Evolutionary conservation across 257 asterid species (phyloP).

Genomic region (Jaltomata sinuosa): DNA sequence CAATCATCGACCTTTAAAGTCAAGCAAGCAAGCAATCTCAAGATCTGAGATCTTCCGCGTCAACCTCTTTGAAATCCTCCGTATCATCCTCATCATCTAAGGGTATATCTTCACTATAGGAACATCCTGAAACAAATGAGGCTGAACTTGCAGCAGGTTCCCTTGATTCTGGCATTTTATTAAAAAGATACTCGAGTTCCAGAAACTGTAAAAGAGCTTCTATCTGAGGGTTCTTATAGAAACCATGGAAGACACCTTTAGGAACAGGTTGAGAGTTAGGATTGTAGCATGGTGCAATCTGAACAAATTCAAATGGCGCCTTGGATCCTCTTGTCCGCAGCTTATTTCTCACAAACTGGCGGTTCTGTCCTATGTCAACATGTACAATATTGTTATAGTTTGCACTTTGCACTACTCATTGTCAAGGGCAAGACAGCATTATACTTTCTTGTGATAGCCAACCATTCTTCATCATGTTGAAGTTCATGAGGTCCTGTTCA

Average conservation of each 20-base stretch:
- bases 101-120: conserved; percentile 52
- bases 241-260: conserved; percentile 11
- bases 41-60: background rate
- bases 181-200: conserved; percentile 58
- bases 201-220: conserved; percentile 60
- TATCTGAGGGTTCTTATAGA: conserved; percentile 26
- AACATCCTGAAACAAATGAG: conserved; percentile 13
- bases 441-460: conserved; percentile 72
- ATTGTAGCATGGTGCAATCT: conserved; percentile 58
- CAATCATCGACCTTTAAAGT: background rate
- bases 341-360: conserved; percentile 34
- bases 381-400: conserved; percentile 54
- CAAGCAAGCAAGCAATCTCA: no score
- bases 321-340: conserved; percentile 48
- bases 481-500: conserved; percentile 64
- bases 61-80: conserved; percentile 22
- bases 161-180: conserved; percentile 15
- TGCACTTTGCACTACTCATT: conserved; percentile 27
- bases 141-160: conserved; percentile 27
- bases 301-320: conserved; percentile 61
- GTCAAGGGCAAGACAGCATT: conserved; percentile 60
- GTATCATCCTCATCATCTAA: conserved; percentile 26
- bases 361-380: conserved; percentile 46
- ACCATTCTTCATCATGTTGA: conserved; percentile 95
- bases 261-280: conserved; percentile 28